Evolutionary conservation across 805 yeast species (phyloP).

Genomic region (Wickerhamiella sergipiensis): DNA sequence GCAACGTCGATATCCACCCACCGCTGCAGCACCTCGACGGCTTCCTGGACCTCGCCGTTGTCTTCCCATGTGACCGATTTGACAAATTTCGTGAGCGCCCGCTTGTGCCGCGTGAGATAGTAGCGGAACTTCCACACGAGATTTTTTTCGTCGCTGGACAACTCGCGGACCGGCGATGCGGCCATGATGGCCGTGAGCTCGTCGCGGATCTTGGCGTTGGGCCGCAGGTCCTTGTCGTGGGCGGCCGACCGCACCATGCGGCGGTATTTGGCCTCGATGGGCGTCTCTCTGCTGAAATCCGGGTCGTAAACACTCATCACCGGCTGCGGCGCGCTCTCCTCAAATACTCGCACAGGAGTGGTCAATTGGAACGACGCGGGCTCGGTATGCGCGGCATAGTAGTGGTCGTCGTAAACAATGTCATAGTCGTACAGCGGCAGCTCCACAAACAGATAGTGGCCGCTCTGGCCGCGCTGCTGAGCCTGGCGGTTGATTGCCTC

Average conservation of each 20-base stretch:
- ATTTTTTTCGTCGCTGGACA: conserved; percentile 73
- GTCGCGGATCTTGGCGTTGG: conserved; percentile 70
- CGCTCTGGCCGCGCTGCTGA: conserved; percentile 5
- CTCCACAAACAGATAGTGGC: conserved; percentile 37
- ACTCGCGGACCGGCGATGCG: conserved; percentile 72
- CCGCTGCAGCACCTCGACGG: conserved; percentile 52
- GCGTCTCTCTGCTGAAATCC: conserved; percentile 55
- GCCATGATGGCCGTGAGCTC: conserved; percentile 53
- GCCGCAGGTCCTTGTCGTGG: conserved; percentile 79
- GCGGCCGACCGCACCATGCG: conserved; percentile 54
- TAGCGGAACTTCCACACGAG: conserved; percentile 84
- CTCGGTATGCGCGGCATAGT: conserved; percentile 21
- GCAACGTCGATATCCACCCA: conserved; percentile 72
- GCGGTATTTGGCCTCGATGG: conserved; percentile 78
- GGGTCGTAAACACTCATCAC: conserved; percentile 45
- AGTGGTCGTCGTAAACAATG: conserved; percentile 50
- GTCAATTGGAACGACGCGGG: conserved; percentile 16
- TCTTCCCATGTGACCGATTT: conserved; percentile 85
- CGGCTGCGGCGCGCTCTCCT: conserved; percentile 13
- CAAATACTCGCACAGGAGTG: conserved; percentile 17
- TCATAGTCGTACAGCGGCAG: conserved; percentile 59
- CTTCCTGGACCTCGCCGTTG: conserved; percentile 65
- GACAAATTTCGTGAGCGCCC: conserved; percentile 64
- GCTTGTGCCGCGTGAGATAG: conserved; percentile 54
- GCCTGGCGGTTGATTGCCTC: conserved; percentile 26